Percentiles rank a stretch among this genome's conserved stretches.
Evolutionary conservation across 2,329 filamentous ascomycete species (phyloP).

Genomic region (Polytolypa hystricis): DNA sequence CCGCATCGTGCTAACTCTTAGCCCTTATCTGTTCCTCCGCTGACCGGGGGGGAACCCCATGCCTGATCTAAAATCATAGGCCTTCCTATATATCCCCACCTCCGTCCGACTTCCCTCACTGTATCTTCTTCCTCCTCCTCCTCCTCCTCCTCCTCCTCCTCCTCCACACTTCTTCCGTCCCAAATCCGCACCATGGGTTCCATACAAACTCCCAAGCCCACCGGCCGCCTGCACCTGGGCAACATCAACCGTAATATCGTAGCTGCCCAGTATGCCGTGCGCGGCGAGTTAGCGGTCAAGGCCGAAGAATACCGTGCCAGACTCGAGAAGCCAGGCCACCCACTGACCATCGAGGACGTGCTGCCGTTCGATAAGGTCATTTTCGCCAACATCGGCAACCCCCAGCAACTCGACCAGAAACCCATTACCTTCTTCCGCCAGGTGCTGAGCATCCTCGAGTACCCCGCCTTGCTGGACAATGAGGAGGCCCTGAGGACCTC

Average conservation of each 20-base stretch:
- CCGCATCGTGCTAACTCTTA: neutral
- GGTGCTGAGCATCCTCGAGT: conserved; percentile 84
- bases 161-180: conserved; percentile 1
- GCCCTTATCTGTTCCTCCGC: too few relatives aligned
- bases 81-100: too few relatives aligned
- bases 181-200: conserved; percentile 12
- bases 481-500: conserved; percentile 63
- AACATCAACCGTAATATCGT: conserved; percentile 90
- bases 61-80: neutral
- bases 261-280: conserved; percentile 87
- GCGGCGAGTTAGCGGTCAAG: conserved; percentile 87
- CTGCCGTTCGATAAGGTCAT: conserved; percentile 87
- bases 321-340: conserved; percentile 36
- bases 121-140: neutral
- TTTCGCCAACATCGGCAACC: conserved; percentile 97
- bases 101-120: neutral
- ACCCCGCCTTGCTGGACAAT: conserved; percentile 73
- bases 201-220: conserved; percentile 3
- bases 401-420: conserved; percentile 97
- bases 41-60: too few relatives aligned
- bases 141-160: neutral
- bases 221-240: conserved; percentile 54
- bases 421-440: conserved; percentile 98
- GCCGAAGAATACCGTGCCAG: conserved; percentile 79
- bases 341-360: conserved; percentile 14